Conservation (phyloP, 2,329 filamentous ascomycete genomes). For the Penicillium sclerotiorum region DNA sequence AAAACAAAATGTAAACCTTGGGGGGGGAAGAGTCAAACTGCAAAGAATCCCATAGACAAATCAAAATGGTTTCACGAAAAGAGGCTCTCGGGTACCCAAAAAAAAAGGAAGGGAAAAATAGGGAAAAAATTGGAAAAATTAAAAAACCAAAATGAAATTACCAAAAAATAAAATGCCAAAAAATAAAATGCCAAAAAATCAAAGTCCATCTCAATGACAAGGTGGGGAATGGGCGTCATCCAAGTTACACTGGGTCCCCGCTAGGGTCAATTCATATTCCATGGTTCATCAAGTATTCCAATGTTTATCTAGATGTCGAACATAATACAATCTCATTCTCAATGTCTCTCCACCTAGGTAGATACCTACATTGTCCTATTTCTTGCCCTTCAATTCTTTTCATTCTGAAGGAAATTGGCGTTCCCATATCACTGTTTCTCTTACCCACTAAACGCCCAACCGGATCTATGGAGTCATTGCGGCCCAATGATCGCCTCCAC, state of each 20-base stretch:
- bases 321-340: no score
- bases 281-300: no score
- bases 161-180: slow-evolving; percentile 10
- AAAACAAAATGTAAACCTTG: slow-evolving; percentile 4
- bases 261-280: no score
- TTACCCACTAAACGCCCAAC: slow-evolving; percentile 16
- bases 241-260: no score
- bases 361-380: no score
- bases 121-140: slow-evolving; percentile 12
- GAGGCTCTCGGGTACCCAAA: slow-evolving; percentile 27
- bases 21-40: slow-evolving; percentile 8
- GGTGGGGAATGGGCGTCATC: no score
- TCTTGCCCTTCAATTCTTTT: no score
- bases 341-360: no score
- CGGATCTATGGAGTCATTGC: slow-evolving; percentile 20
- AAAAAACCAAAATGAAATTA: neutral
- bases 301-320: no score
- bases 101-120: slow-evolving; percentile 14
- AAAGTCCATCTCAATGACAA: no score
- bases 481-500: slow-evolving; percentile 28
- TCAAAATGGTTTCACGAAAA: no score
- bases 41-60: slow-evolving; percentile 8
- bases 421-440: neutral
- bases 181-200: slow-evolving; percentile 21
- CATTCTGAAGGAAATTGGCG: no score